Evolutionary conservation across 257 asterid genomes (phyloP), one percentile per base, ranked within the genome.

Genomic region (Salvia splendens): DNA sequence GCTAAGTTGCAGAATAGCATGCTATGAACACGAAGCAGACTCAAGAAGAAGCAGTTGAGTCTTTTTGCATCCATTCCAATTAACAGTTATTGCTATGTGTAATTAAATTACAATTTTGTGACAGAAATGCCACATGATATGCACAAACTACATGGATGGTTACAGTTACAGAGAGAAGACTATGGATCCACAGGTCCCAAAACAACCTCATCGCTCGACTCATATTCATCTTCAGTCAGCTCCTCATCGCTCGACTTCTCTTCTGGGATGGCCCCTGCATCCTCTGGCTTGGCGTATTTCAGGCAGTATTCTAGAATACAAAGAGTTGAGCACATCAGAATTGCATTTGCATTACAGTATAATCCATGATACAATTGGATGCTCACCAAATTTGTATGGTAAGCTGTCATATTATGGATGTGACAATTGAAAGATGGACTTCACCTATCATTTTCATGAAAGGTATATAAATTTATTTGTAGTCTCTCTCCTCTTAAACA

Each of bases 261-360:
- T 68, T 85, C 95, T 0, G 81, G 73, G 43, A 57, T 78, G 6
- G 78, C 88, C 63, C 99, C 99, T 17, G 81, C 76, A 60, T 94
- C 98, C 78, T 91, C 96, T 32, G 95, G 87, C 72, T 94, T 94
- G 8, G 96, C 99, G 57, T 91, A 94, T 80, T 79, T 91, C 83
- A 80, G 79, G 78, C 97, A 89, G 73, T 84, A 94, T 75, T 94
- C 99, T 94, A 84, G 47, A 79, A 24, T 47, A 42, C 12, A 42
- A 61, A 38, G 46, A 67, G 4, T 14, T 17, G 6, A 8, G 63
- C 0, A 5, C 2, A 45, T 61, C n/a, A 49, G 30, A 2, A 24
- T 24, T 24, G 30, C 47, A 40, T 46, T 17, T 35, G 46, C 15
- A 51, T 12, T 16, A 8, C 48, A 12, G 14, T 54, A 50, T 48